These are phyloP conservation scores for Naegleria fowleri DNA, from an alignment of 208 protist genomes.

Conservation along the genomic window DNA sequence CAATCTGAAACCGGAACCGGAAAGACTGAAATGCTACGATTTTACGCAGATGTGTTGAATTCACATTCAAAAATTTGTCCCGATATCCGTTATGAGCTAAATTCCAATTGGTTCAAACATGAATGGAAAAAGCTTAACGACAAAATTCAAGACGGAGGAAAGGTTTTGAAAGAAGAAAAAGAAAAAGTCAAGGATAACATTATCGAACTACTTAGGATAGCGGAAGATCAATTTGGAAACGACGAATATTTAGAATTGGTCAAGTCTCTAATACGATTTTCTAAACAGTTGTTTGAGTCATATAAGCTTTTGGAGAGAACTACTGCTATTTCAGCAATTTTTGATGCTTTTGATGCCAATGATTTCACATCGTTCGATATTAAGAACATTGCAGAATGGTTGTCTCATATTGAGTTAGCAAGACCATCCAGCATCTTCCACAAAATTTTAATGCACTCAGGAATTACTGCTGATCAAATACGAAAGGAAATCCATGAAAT, in stretches of 20 bases:
- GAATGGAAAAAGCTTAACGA: neutral
- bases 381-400: neutral
- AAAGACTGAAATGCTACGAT: slow-evolving; percentile 19
- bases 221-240: neutral
- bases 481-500: slow-evolving; percentile 25
- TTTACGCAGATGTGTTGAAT: neutral
- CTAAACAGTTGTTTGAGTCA: neutral
- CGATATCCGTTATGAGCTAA: neutral
- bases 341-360: neutral
- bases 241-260: neutral
- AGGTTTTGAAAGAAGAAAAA: neutral
- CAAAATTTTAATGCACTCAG: slow-evolving; percentile 48
- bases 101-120: neutral
- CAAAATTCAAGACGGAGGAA: neutral
- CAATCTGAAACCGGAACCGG: neutral
- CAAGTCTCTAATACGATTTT: neutral
- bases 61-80: neutral
- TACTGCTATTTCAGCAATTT: neutral
- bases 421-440: slow-evolving; percentile 33
- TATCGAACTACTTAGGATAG: neutral
- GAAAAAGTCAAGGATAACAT: neutral
- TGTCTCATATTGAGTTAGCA: neutral
- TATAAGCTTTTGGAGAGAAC: neutral
- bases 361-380: slow-evolving; percentile 26
- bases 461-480: slow-evolving; percentile 34